Evolutionary conservation across 345 rosid genomes (phyloP).

Genomic region (Carallia pectinifolia): DNA sequence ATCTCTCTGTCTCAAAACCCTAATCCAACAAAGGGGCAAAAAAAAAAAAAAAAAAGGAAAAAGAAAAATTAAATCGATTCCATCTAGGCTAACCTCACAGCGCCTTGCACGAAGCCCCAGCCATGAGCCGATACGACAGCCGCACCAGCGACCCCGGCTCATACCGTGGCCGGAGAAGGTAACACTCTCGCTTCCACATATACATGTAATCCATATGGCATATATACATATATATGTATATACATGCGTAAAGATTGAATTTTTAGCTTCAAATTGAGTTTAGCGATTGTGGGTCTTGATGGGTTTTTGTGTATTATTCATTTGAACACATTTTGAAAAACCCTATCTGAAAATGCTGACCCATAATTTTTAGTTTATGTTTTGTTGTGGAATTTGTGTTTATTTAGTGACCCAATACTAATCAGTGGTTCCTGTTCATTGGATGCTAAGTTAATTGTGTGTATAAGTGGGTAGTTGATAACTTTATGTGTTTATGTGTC

Average conservation of each 20-base stretch:
- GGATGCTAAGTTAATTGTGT: too few species aligned
- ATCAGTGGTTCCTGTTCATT: background rate
- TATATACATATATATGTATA: too few species aligned
- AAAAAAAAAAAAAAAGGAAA: background rate
- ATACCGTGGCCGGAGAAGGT: slow-evolving; percentile 94
- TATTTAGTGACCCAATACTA: background rate
- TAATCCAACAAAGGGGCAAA: background rate
- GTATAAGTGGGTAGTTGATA: too few species aligned
- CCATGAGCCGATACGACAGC: slow-evolving; percentile 95
- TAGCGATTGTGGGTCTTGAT: slow-evolving; percentile 1
- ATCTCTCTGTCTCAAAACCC: background rate
- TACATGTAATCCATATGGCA: too few species aligned
- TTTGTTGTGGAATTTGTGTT: background rate
- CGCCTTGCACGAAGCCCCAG: background rate
- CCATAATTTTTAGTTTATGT: too few species aligned
- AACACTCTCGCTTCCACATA: background rate
- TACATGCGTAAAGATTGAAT: background rate
- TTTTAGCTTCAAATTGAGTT: background rate
- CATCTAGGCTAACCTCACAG: background rate
- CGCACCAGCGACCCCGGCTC: slow-evolving; percentile 88
- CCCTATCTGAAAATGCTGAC: too few species aligned
- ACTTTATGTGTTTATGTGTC: too few species aligned
- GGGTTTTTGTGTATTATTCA: background rate
- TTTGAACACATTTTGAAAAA: background rate
- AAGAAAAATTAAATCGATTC: background rate